Conservation (phyloP, 345 rosid species). For the Corchorus capsularis region DNA sequence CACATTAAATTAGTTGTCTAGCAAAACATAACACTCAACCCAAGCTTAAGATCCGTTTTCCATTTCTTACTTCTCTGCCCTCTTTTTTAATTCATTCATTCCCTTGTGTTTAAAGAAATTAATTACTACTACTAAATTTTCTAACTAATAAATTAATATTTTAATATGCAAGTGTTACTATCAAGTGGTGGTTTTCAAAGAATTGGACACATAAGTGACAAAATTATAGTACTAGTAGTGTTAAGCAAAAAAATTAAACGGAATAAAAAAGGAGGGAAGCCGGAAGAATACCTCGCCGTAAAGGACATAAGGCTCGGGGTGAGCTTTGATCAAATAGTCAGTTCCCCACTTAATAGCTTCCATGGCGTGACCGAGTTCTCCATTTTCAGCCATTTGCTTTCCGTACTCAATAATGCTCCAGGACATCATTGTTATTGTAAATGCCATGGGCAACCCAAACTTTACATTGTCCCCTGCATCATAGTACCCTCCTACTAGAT, state of each 20-base stretch:
- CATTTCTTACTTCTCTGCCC: not conserved
- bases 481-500: slow-evolving; percentile 96
- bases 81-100: not conserved
- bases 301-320: slow-evolving; percentile 86
- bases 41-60: too few relatives aligned
- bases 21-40: too few relatives aligned
- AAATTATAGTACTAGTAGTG: not conserved
- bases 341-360: slow-evolving; percentile 98
- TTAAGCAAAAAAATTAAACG: not conserved
- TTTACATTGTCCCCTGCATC: slow-evolving; percentile 99
- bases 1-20: not conserved
- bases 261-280: not conserved
- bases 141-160: not conserved
- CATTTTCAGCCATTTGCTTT: slow-evolving; percentile 64
- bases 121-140: not conserved
- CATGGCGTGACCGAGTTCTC: slow-evolving; percentile 84
- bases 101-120: not conserved
- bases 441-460: slow-evolving; percentile 98
- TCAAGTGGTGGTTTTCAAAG: not conserved
- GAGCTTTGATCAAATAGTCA: slow-evolving; percentile 95
- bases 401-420: slow-evolving; percentile 97
- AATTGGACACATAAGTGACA: not conserved
- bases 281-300: slow-evolving; percentile 75
- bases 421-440: slow-evolving; percentile 96
- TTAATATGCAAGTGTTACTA: not conserved